A percentile compares a stretch with the other conserved stretches of the same genome.
Evolutionary conservation across 106 monocot genomes (phyloP).

Genomic region (Acanthochlamys bracteata): DNA sequence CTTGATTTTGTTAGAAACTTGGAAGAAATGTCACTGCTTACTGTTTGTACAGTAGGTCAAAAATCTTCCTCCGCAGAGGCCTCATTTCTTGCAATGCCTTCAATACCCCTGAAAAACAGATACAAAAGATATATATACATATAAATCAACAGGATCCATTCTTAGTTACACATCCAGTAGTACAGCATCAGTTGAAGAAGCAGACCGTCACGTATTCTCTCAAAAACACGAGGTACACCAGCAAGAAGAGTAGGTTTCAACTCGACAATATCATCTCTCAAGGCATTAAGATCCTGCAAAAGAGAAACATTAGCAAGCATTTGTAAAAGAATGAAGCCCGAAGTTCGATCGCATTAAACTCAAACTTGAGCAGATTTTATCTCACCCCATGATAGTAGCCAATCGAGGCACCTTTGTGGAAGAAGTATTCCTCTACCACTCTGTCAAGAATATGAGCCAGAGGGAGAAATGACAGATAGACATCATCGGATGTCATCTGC

Average conservation of each 20-base stretch:
- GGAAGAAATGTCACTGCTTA: constrained; percentile 19
- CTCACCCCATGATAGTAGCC: constrained; percentile 92
- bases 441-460: constrained; percentile 94
- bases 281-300: constrained; percentile 59
- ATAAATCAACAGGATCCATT: too few relatives aligned
- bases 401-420: constrained; percentile 86
- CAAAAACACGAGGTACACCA: constrained; percentile 93
- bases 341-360: neutral
- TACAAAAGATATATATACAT: neutral
- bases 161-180: too few relatives aligned
- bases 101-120: constrained; percentile 42
- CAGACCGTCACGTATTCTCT: constrained; percentile 78
- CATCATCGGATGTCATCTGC: constrained; percentile 83
- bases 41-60: constrained; percentile 67
- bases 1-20: neutral
- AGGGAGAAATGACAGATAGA: constrained; percentile 88
- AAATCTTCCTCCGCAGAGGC: constrained; percentile 80
- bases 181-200: too few relatives aligned
- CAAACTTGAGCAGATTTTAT: neutral
- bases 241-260: constrained; percentile 80
- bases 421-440: constrained; percentile 86
- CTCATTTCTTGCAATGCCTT: constrained; percentile 68
- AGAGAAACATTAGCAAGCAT: constrained; percentile 2
- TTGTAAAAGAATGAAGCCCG: neutral
- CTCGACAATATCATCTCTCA: constrained; percentile 88